These are phyloP conservation scores for Dioscorea alata DNA, from an alignment of 106 monocot species.

Conservation along the genomic window DNA sequence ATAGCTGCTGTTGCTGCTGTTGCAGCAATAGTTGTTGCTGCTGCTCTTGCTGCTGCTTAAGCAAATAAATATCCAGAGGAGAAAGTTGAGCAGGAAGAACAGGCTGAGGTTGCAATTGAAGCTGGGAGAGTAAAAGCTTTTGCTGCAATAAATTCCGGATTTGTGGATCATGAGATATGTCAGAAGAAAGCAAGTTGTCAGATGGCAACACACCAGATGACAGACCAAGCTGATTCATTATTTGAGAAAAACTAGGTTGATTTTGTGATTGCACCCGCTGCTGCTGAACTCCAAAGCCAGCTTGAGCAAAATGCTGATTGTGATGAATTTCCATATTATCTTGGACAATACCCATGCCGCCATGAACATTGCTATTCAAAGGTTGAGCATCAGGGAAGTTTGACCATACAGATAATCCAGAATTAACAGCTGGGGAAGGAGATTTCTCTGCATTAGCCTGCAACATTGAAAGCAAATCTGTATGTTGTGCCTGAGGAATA, in stretches of 20 bases:
- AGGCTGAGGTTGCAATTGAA: slow-evolving; percentile 54
- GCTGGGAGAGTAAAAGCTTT: slow-evolving; percentile 61
- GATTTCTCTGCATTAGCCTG: slow-evolving; percentile 44
- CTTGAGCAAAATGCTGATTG: slow-evolving; percentile 38
- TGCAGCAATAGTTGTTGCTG: slow-evolving; percentile 31
- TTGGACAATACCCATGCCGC: slow-evolving; percentile 36
- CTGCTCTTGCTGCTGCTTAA: slow-evolving; percentile 59
- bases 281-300: slow-evolving; percentile 35
- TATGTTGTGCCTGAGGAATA: slow-evolving; percentile 34
- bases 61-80: slow-evolving; percentile 47
- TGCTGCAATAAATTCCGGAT: slow-evolving; percentile 58
- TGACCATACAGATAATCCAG: slow-evolving; percentile 39
- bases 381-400: slow-evolving; percentile 37
- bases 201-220: slow-evolving; percentile 26
- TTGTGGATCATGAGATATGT: slow-evolving; percentile 70
- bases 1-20: slow-evolving; percentile 5
- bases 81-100: slow-evolving; percentile 41
- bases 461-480: slow-evolving; percentile 55
- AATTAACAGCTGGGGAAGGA: slow-evolving; percentile 24
- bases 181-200: slow-evolving; percentile 54
- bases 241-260: slow-evolving; percentile 34
- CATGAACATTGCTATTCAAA: slow-evolving; percentile 21
- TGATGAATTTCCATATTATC: slow-evolving; percentile 34
- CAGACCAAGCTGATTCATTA: slow-evolving; percentile 28
- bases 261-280: slow-evolving; percentile 33